Percentiles rank a stretch among this genome's conserved stretches.
phyloP scores from a whole-genome alignment of 176 grass and related monocot genomes.

The Thinopyrum elongatum region DNA sequence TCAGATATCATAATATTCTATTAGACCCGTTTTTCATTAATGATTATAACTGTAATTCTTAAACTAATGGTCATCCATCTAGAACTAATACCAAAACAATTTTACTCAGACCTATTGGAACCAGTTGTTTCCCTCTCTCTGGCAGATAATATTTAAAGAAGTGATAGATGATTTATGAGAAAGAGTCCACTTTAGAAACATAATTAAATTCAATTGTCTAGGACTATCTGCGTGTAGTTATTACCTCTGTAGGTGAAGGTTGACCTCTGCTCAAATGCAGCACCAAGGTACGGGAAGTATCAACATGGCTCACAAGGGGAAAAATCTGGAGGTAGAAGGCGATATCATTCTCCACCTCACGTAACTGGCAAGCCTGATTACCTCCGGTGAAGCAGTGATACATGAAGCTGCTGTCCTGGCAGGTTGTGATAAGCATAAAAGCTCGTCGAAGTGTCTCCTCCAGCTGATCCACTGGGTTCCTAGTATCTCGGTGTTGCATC shows the following conservation, averaged over 20 bases:
- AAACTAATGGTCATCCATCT: not conserved
- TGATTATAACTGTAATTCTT: not conserved
- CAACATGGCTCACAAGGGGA: constrained; percentile 66
- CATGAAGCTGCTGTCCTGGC: constrained; percentile 51
- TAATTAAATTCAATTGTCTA: not conserved
- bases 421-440: constrained; percentile 52
- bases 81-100: not conserved
- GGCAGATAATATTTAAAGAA: not conserved
- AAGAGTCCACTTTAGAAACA: not conserved
- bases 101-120: not conserved
- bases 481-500: constrained; percentile 59
- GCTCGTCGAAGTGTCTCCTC: constrained; percentile 51
- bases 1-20: not conserved
- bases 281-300: constrained; percentile 46
- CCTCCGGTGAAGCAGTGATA: constrained; percentile 53
- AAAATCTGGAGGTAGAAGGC: constrained; percentile 67
- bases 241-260: constrained; percentile 10
- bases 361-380: constrained; percentile 47
- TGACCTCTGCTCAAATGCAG: not conserved
- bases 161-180: not conserved
- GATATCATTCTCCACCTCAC: constrained; percentile 65
- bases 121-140: not conserved
- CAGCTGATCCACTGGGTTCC: constrained; percentile 70
- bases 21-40: not conserved
- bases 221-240: not conserved